Percentiles rank a stretch among this genome's conserved stretches.
phyloP scores from a whole-genome alignment of 345 rosid genomes.

The Lepidium aucheri region DNA sequence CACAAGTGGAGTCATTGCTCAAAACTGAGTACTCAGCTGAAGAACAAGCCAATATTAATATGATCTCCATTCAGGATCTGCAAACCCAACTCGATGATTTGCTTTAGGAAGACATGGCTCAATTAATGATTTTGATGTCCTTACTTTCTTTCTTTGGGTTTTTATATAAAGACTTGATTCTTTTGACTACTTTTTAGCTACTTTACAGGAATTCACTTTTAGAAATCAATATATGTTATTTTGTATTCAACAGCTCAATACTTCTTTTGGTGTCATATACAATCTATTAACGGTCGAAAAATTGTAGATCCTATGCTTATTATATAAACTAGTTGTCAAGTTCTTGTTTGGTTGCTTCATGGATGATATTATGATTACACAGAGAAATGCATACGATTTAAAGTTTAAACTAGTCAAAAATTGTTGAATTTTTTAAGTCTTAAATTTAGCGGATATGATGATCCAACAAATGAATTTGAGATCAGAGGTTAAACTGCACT shows the following conservation, averaged over 20 bases:
- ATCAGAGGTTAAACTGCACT: too few species aligned
- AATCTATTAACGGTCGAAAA: not conserved
- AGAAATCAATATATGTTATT: not conserved
- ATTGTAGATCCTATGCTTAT: not conserved
- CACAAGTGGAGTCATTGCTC: conserved; percentile 63
- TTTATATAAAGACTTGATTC: not conserved
- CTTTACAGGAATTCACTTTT: conserved; percentile 6
- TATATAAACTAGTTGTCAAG: not conserved
- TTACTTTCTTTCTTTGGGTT: not conserved
- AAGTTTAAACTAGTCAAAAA: too few species aligned
- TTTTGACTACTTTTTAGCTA: conserved; percentile 3
- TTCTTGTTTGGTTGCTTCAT: not conserved
- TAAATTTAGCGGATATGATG: too few species aligned
- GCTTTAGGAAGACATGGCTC: conserved; percentile 28
- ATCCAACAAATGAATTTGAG: too few species aligned
- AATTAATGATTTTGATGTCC: not conserved
- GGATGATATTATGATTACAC: too few species aligned
- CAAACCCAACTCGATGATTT: conserved; percentile 72
- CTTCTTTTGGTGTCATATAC: not conserved
- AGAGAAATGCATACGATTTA: too few species aligned
- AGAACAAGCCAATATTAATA: conserved; percentile 58
- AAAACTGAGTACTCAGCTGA: conserved; percentile 65
- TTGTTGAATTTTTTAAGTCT: too few species aligned
- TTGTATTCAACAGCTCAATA: not conserved
- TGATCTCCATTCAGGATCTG: conserved; percentile 55